Evolutionary conservation across 23 red algal species (phyloP).

Genomic region (Agarophyton chilense): DNA sequence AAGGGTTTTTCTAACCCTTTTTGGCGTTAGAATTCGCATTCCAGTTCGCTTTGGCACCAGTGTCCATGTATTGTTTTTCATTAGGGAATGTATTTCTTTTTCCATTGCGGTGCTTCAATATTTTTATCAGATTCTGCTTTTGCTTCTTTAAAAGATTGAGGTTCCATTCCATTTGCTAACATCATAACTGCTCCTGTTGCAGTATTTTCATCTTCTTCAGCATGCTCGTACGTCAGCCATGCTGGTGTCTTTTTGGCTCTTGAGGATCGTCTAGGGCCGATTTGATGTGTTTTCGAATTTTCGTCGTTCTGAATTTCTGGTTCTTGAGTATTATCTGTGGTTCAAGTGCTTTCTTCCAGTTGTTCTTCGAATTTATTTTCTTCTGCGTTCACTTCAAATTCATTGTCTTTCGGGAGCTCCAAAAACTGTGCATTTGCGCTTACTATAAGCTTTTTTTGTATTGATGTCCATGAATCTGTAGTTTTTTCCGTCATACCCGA

Average conservation of each 20-base stretch:
- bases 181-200: not conserved
- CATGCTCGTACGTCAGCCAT: conserved; percentile 38
- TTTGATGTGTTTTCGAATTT: not conserved
- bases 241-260: not conserved
- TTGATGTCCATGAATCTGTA: not conserved
- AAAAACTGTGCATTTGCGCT: conserved; percentile 15
- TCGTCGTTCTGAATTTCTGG: not conserved
- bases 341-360: too few relatives aligned
- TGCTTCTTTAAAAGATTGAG: not conserved
- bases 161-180: not conserved
- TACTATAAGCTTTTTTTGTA: not conserved
- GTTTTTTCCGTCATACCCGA: conserved; percentile 20
- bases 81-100: not conserved
- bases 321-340: too few relatives aligned
- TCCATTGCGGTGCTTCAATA: not conserved
- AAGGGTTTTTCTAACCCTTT: conserved; percentile 4
- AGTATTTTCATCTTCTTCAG: not conserved
- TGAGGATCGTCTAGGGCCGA: not conserved
- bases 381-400: not conserved
- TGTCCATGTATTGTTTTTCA: not conserved
- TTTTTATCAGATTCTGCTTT: not conserved
- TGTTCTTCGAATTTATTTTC: not conserved
- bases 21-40: not conserved
- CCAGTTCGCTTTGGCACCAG: not conserved
- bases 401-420: not conserved